These are phyloP conservation scores for Cinchona pubescens DNA, from an alignment of 257 asterid genomes.

Conservation along the genomic window DNA sequence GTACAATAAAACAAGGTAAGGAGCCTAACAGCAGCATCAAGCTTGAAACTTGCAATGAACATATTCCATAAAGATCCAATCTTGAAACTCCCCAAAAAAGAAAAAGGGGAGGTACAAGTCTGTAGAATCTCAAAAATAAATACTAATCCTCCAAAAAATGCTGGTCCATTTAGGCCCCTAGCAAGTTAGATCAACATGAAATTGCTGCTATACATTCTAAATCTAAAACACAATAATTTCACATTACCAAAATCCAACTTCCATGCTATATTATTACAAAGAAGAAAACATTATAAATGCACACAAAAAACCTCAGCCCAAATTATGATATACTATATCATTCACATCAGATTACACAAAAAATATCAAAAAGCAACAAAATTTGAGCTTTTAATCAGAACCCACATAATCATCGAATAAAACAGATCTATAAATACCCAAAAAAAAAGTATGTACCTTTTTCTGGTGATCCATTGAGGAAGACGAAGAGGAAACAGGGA, in stretches of 20 bases:
- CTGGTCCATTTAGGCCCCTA: not conserved
- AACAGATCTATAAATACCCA: constrained; percentile 10
- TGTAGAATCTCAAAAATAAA: too few relatives aligned
- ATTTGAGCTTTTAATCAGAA: not conserved
- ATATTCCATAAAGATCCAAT: not conserved
- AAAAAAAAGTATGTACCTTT: constrained; percentile 42
- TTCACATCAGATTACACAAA: not conserved
- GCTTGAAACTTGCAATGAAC: not conserved
- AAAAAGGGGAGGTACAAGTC: not conserved
- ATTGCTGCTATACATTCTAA: not conserved
- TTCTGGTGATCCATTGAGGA: constrained; percentile 67
- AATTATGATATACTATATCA: not conserved
- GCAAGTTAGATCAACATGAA: not conserved
- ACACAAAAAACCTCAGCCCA: not conserved
- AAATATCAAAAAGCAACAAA: not conserved
- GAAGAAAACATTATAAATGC: not conserved
- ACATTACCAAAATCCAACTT: not conserved
- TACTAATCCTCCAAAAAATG: not conserved
- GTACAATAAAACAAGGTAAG: not conserved
- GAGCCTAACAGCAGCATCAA: not conserved
- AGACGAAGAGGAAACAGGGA: constrained; percentile 33
- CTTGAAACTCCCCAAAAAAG: not conserved
- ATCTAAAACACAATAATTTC: not conserved
- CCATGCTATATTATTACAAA: not conserved
- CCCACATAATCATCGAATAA: not conserved